phyloP scores from a whole-genome alignment of 2,329 filamentous ascomycete species.

The Xylaria sp. region DNA sequence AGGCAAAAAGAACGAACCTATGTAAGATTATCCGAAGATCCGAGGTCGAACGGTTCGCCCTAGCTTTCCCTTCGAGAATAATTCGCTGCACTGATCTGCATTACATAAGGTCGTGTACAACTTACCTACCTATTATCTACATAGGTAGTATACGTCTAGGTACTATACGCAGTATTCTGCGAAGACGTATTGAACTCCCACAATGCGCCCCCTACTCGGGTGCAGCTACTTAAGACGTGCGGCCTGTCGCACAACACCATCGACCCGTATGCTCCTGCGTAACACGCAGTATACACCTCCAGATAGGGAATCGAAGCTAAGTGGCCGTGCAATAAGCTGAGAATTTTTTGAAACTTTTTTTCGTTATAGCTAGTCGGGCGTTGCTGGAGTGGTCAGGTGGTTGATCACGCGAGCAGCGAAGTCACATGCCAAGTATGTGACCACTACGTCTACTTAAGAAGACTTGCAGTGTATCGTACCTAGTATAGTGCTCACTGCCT shows the following conservation, averaged over 20 bases:
- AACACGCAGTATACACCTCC: not conserved
- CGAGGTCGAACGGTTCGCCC: not conserved
- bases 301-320: conserved; percentile 1
- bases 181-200: not conserved
- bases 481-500: not conserved
- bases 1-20: not conserved
- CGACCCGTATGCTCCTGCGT: not conserved
- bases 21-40: not conserved
- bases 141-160: not conserved
- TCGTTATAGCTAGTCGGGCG: not conserved
- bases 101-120: not conserved
- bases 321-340: not conserved
- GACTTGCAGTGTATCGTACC: not conserved
- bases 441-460: conserved; percentile 6
- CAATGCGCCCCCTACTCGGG: not conserved
- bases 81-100: conserved; percentile 7
- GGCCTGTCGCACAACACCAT: not conserved
- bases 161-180: not conserved
- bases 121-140: not conserved
- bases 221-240: not conserved
- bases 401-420: conserved; percentile 4
- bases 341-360: not conserved
- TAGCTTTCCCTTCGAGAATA: not conserved
- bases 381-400: not conserved
- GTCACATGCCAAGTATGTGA: not conserved